Base-by-base conservation (phyloP, 306 rosid species). In the Quercus parvula region DNA sequence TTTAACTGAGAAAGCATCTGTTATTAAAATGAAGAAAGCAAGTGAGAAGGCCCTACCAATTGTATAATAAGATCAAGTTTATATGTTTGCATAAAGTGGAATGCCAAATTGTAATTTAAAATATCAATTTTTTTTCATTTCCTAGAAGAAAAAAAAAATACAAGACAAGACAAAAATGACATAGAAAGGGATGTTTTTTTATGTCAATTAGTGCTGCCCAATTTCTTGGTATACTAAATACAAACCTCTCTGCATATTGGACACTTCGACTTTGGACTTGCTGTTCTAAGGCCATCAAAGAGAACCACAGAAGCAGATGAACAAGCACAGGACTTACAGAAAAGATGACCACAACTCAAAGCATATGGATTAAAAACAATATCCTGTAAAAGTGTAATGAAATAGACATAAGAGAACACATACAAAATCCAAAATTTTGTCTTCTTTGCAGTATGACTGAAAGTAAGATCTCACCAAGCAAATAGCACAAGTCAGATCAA, bases 211-310 rank as follows among this genome's bases (percentile, higher is more conserved):
- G 78, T 66, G 62, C 77, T 27, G 54, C 57, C 41, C 68, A n/a
- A 20, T 7, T 61, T 51, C 19, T 67, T 52, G 19, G 58, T 17
- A 73, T 27, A 54, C 59, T 31, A 81, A 77, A 77, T 56, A 64
- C 88, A 81, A 77, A 92, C 99, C 97, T 94, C 94, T 86, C 99
- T 92, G 93, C 99, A 94, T 82, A 90, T 80, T 25, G 99, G 92
- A 81, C 97, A 94, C 84, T 90, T 92, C 12, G 91, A 81, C 62
- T 88, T 89, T 6, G 49, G 77, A 78, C 59, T 77, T 64, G 97
- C 97, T 69, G 89, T 76, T 86, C 88, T 94, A 49, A 84, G 91
- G 80, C 97, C 97, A 79, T 92, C 87, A 70, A 91, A 94, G 35
- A 88, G 87, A 91, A 84, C 81, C 79, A 92, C 91, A 55, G 97